Base-by-base conservation (phyloP, 2,329 filamentous ascomycete species). In the Teratosphaeriaceae sp. region DNA sequence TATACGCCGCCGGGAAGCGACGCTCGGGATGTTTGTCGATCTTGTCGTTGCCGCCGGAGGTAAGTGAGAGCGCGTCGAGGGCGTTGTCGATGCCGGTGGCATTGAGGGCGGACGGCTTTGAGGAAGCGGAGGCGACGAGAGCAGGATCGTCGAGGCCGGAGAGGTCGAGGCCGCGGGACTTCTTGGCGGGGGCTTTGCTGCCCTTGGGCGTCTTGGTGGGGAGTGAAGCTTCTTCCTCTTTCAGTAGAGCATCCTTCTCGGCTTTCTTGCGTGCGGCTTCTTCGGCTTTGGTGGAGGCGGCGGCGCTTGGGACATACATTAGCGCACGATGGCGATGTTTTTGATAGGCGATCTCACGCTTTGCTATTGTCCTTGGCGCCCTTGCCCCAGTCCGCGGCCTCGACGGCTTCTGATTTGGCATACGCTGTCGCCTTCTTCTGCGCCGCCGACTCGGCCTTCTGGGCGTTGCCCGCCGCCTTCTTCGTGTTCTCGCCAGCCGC, bases 51-150 rank as follows among this genome's bases (percentile, higher is more conserved):
- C 71, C 67, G 13, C 75, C 73, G 9, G 76, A 38, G 2, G 79
- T 78, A 40, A 96, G 66, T 2, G 79, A 80, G 21, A 97, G 77
- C 2, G 88, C 88, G 57, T 96, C 89, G 38, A 97, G 78, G 0
- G 88, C 88, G 58, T 96, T 90, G 64, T 97, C 89, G 65, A 98
- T 95, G 58, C 88, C 88, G 0, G 84, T 76, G 3, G 88, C 89
- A 63, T 84, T 89, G 57, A 96, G 75, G 0, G 85, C 67, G 0
- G 8, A 80, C 65, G 12, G 70, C 68, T 50, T 73, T 73, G 46
- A 57, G 60, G 7, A 63, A 69, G 49, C 68, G 64, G 3, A n/a
- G n/a, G n/a, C n/a, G n/a, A n/a, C n/a, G n/a, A n/a, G n/a, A n/a
- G n/a, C n/a, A n/a, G 71, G 64, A 31, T 13, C 38, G 56, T 92